Conservation (phyloP, 352 stramenopile species). For the Pythium plurisporium region DNA sequence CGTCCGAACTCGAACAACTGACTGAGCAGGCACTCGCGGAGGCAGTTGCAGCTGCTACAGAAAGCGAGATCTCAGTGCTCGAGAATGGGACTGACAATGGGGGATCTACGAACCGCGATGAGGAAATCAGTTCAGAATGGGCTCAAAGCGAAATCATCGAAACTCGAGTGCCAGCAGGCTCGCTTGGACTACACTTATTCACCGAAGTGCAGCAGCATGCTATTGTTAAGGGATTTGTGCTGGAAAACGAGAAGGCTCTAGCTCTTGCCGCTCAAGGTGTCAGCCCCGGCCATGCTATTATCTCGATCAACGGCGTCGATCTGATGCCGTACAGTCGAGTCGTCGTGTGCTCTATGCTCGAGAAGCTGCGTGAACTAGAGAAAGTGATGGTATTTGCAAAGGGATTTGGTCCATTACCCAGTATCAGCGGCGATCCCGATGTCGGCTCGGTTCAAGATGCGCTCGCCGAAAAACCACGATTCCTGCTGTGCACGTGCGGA, state of each 20-base stretch:
- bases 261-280: conserved; percentile 34
- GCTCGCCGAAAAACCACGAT: conserved; percentile 36
- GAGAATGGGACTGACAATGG: not conserved
- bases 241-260: conserved; percentile 37
- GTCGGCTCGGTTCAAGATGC: conserved; percentile 21
- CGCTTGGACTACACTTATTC: conserved; percentile 56
- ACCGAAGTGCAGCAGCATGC: conserved; percentile 51
- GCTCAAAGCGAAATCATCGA: conserved; percentile 28
- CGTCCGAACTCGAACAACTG: conserved; percentile 7
- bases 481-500: conserved; percentile 59
- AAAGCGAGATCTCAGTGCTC: conserved; percentile 3
- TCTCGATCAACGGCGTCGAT: conserved; percentile 55
- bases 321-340: conserved; percentile 32
- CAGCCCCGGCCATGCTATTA: conserved; percentile 34
- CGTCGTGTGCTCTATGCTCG: conserved; percentile 42
- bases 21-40: conserved; percentile 10
- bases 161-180: conserved; percentile 33
- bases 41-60: conserved; percentile 3
- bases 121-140: conserved; percentile 13
- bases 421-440: conserved; percentile 17
- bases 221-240: conserved; percentile 50
- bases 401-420: conserved; percentile 25
- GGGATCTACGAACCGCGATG: not conserved
- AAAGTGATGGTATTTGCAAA: conserved; percentile 52
- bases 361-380: conserved; percentile 43